Percentiles rank a stretch among this genome's conserved stretches.
These are phyloP conservation scores for Rhizopus delemar DNA, from an alignment of 371 early-diverging fungal genomes.

Conservation along the genomic window DNA sequence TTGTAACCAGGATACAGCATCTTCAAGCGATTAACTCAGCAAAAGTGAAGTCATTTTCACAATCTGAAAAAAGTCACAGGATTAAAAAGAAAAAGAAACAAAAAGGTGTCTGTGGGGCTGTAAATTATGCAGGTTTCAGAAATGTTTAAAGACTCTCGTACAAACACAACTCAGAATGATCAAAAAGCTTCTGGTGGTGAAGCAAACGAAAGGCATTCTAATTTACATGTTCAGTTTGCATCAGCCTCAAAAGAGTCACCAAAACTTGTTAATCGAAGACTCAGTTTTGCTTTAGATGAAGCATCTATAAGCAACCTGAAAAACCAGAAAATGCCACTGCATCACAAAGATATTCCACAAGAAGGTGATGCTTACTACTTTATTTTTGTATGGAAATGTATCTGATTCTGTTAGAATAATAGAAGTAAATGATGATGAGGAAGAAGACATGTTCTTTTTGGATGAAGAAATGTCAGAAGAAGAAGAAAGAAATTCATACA, in stretches of 20 bases:
- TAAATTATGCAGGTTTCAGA: constrained; percentile 3
- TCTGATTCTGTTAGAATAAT: neutral
- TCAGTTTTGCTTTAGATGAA: constrained; percentile 36
- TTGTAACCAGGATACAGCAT: too few species aligned
- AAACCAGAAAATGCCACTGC: constrained; percentile 13
- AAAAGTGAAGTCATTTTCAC: neutral
- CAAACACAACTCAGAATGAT: neutral
- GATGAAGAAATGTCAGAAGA: constrained; percentile 46
- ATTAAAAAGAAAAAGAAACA: neutral
- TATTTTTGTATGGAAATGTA: neutral
- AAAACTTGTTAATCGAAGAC: constrained; percentile 7
- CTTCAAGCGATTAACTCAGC: neutral
- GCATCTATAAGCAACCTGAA: constrained; percentile 19
- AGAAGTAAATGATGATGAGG: constrained; percentile 18
- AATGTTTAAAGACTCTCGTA: neutral
- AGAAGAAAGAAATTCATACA: neutral
- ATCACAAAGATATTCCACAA: neutral
- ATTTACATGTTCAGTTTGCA: neutral
- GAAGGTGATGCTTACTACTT: neutral
- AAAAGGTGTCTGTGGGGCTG: neutral
- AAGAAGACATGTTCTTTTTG: constrained; percentile 49
- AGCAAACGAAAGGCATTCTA: neutral
- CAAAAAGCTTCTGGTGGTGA: neutral
- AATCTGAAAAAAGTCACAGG: neutral
- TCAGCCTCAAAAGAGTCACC: constrained; percentile 8